Evolutionary conservation across 2,329 filamentous ascomycete genomes (phyloP), one percentile per base, ranked within the genome.

Genomic region (Mycocentrospora acerina): DNA sequence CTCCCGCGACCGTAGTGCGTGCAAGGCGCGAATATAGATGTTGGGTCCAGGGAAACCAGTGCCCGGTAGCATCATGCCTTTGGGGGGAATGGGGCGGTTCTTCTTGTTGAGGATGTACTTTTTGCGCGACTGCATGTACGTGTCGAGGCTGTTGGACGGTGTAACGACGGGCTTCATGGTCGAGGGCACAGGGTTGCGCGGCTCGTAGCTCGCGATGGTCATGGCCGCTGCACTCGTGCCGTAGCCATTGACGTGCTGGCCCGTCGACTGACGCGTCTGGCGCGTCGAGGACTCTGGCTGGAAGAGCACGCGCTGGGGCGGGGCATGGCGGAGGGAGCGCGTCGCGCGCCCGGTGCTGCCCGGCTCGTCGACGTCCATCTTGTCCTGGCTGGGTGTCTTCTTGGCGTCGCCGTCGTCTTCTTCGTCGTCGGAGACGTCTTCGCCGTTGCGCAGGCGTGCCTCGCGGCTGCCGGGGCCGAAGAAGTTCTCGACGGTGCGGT

Each of bases 21-120:
- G 83, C 25, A 95, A 78, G 47, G 89, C 94, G 29, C 90, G 84
- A 32, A 91, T 85, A 61, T 96, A 97, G 49, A 96, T 95, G 60
- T 94, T 93, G 2, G 88, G 87, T 1, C 88, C 88, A 46, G 86
- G 82, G 53, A 83, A 86, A 6, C 81, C 80, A 53, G 71, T 82
- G 28, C 85, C 80, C 12, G 81, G 80, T 40, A 75, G 70, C 79
- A 73, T 85, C 73, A 71, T 81, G 67, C 73, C 72, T 47, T 69
- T 69, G 33, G 71, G 63, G 34, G 58, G 63, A 19, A 60, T 53
- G 5, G 57, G 56, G 34, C 58, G 49, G 31, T 74, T 66, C 11
- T 72, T 71, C 29, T 59, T 59, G 32, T 71, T 68, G 22, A 73
- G 71, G 11, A 74, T 69, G 32, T 69, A 70, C 42, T 76, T 77